A percentile compares a stretch with the other conserved stretches of the same genome.
Conservation (phyloP, 352 stramenopile genomes). For the Phytophthora idaei region DNA sequence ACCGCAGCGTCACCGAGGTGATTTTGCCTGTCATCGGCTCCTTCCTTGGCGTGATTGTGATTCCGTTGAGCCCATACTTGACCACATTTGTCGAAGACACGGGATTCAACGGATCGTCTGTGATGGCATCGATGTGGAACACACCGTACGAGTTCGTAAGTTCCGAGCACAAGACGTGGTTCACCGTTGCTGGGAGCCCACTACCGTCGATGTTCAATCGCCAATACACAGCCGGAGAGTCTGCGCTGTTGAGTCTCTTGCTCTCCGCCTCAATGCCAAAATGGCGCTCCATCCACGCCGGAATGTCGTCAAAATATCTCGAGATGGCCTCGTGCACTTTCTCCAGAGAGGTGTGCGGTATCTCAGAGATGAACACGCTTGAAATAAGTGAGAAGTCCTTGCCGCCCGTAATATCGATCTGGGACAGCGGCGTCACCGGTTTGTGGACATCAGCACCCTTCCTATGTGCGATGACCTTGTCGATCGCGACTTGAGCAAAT, state of each 20-base stretch:
- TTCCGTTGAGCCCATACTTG: not conserved
- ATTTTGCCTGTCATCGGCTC: not conserved
- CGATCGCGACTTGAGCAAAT: not conserved
- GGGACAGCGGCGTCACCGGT: not conserved
- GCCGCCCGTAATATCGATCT: not conserved
- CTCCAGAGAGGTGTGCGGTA: not conserved
- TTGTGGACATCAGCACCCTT: not conserved
- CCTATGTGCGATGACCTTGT: not conserved
- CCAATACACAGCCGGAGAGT: not conserved
- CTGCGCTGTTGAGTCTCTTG: not conserved
- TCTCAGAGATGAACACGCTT: not conserved
- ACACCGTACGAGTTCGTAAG: conserved; percentile 14
- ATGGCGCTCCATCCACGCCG: not conserved
- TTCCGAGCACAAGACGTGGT: conserved; percentile 13
- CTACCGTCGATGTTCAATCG: not conserved
- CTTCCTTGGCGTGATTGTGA: not conserved
- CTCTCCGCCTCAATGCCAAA: not conserved
- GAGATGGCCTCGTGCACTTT: not conserved
- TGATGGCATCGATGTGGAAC: conserved; percentile 15
- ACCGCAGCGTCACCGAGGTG: not conserved
- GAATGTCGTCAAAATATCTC: conserved; percentile 1
- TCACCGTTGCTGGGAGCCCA: not conserved
- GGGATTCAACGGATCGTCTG: conserved; percentile 14
- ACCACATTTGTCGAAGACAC: not conserved
- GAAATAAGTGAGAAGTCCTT: not conserved